phyloP scores from a whole-genome alignment of 306 rosid genomes.

The Aeschynomene evenia region DNA sequence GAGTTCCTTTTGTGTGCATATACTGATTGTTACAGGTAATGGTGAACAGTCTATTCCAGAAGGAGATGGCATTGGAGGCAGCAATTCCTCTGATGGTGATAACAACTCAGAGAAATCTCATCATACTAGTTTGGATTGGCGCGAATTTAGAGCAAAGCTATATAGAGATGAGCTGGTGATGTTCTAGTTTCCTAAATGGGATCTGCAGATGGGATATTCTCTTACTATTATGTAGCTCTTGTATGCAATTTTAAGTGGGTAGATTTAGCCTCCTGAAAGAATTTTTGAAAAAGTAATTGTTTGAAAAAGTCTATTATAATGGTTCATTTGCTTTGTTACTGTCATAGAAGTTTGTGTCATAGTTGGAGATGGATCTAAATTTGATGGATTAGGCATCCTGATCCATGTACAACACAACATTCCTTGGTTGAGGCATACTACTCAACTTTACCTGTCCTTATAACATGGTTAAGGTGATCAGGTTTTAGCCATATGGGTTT shows the following conservation, averaged over 20 bases:
- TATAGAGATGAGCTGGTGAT: slow-evolving; percentile 78
- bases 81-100: slow-evolving; percentile 55
- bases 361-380: slow-evolving; percentile 16
- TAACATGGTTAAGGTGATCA: slow-evolving; percentile 8
- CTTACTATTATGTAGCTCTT: background rate
- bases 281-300: background rate
- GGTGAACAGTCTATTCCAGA: slow-evolving; percentile 73
- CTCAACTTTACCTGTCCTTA: slow-evolving; percentile 9
- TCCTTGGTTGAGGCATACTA: slow-evolving; percentile 1
- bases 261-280: slow-evolving; percentile 10
- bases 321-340: slow-evolving; percentile 7
- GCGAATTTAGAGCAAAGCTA: slow-evolving; percentile 92
- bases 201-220: slow-evolving; percentile 10
- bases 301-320: slow-evolving; percentile 8
- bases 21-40: slow-evolving; percentile 55
- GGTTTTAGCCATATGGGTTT: slow-evolving; percentile 6
- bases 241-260: slow-evolving; percentile 13
- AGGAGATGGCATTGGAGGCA: slow-evolving; percentile 65
- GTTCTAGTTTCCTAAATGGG: slow-evolving; percentile 23
- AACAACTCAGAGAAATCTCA: slow-evolving; percentile 50
- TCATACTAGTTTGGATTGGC: slow-evolving; percentile 67
- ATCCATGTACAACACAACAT: slow-evolving; percentile 16
- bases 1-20: slow-evolving; percentile 9
- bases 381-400: slow-evolving; percentile 19
- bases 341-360: slow-evolving; percentile 3